Conservation (phyloP, 2,329 filamentous ascomycete species). For the Penicillium sp. region DNA sequence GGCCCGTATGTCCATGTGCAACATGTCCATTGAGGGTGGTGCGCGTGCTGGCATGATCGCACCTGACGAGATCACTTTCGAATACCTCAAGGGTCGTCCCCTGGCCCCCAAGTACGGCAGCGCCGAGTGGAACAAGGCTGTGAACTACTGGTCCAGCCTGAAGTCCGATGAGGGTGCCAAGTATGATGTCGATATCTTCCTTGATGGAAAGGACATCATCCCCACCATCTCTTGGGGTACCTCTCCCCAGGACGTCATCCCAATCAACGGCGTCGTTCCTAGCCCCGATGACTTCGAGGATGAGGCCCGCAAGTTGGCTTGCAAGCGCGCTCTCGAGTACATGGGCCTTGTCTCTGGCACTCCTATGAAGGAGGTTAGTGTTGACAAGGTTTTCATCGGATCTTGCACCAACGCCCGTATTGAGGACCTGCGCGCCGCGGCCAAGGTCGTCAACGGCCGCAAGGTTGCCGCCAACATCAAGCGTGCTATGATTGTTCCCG, state of each 20-base stretch:
- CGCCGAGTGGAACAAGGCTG: slow-evolving; percentile 84
- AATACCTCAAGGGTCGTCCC: slow-evolving; percentile 89
- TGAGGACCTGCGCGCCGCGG: slow-evolving; percentile 88
- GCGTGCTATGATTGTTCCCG: slow-evolving; percentile 93
- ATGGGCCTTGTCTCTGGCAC: slow-evolving; percentile 90
- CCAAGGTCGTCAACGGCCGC: slow-evolving; percentile 80
- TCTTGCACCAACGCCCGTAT: slow-evolving; percentile 98
- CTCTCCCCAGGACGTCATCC: slow-evolving; percentile 92
- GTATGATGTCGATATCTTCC: slow-evolving; percentile 85
- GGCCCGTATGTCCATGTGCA: slow-evolving; percentile 98
- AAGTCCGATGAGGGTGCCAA: slow-evolving; percentile 84
- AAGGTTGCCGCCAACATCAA: slow-evolving; percentile 87
- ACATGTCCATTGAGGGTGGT: slow-evolving; percentile 98
- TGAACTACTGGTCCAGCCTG: slow-evolving; percentile 83
- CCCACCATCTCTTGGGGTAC: slow-evolving; percentile 97
- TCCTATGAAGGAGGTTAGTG: slow-evolving; percentile 82
- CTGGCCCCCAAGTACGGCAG: slow-evolving; percentile 83
- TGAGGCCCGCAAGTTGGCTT: slow-evolving; percentile 76
- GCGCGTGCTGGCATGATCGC: slow-evolving; percentile 96
- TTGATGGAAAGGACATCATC: slow-evolving; percentile 88
- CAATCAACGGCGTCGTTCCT: slow-evolving; percentile 88
- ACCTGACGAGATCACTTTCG: slow-evolving; percentile 89
- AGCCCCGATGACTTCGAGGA: slow-evolving; percentile 83
- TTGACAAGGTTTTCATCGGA: slow-evolving; percentile 98
- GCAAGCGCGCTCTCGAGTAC: slow-evolving; percentile 83